phyloP scores from a whole-genome alignment of 495 filamentous ascomycete genomes.

The Aspergillus nanangensis region DNA sequence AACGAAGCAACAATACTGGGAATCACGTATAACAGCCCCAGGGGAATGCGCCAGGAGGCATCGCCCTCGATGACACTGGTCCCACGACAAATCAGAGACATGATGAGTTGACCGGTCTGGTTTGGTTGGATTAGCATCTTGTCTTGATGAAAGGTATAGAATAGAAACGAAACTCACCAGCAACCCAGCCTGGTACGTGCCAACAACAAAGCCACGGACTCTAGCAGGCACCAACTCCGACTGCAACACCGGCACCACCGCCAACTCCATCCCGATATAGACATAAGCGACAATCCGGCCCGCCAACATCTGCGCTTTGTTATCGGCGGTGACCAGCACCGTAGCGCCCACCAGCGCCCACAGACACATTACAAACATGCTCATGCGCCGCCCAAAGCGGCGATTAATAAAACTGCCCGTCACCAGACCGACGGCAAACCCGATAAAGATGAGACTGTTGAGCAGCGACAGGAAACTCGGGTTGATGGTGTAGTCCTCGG shows the following conservation, averaged over 20 bases:
- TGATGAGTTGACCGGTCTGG: background rate
- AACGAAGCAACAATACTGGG: slow-evolving; percentile 16
- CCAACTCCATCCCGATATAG: slow-evolving; percentile 35
- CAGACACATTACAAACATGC: slow-evolving; percentile 30
- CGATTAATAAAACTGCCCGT: slow-evolving; percentile 25
- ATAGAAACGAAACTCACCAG: slow-evolving; percentile 21
- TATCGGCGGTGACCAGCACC: slow-evolving; percentile 24
- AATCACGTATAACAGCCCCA: slow-evolving; percentile 24
- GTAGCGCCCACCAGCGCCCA: slow-evolving; percentile 29
- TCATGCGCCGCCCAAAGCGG: slow-evolving; percentile 27
- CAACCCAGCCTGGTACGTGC: slow-evolving; percentile 23
- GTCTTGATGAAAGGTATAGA: background rate
- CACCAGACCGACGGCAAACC: slow-evolving; percentile 24
- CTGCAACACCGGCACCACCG: slow-evolving; percentile 24
- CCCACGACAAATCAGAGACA: slow-evolving; percentile 16
- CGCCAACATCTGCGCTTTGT: slow-evolving; percentile 24
- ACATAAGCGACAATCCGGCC: slow-evolving; percentile 29
- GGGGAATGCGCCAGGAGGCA: slow-evolving; percentile 28
- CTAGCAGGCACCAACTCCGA: slow-evolving; percentile 30
- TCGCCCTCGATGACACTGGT: slow-evolving; percentile 20
- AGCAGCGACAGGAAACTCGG: slow-evolving; percentile 23
- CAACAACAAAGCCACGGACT: slow-evolving; percentile 28
- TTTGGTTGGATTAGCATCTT: background rate
- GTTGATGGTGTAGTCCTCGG: slow-evolving; percentile 13
- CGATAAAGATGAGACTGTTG: slow-evolving; percentile 27